phyloP scores from a whole-genome alignment of 768 basidiomycete genomes.

The Phaeotremella fagi region DNA sequence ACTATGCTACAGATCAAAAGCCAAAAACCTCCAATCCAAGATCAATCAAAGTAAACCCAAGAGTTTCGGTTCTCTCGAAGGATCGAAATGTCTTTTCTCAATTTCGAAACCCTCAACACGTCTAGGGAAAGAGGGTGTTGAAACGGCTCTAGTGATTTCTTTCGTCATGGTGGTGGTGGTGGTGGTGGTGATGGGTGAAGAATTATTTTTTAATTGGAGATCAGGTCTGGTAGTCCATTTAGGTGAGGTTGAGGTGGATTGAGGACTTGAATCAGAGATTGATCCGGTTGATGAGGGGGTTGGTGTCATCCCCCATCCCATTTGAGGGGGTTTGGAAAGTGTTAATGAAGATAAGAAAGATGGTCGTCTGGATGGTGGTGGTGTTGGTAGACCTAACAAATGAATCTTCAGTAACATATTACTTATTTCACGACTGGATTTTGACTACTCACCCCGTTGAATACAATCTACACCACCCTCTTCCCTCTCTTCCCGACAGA shows the following conservation, averaged over 20 bases:
- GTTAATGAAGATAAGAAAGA: conserved; percentile 19
- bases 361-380: conserved; percentile 11
- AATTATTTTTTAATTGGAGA: too few species aligned
- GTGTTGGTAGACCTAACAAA: conserved; percentile 13
- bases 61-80: conserved; percentile 32
- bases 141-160: neutral
- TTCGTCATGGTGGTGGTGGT: neutral
- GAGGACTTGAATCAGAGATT: conserved; percentile 8
- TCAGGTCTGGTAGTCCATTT: too few species aligned
- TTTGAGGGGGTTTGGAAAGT: conserved; percentile 8
- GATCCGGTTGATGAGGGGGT: neutral
- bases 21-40: neutral
- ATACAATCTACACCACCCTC: neutral
- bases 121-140: neutral
- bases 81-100: conserved; percentile 30
- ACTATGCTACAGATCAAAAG: neutral
- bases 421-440: too few species aligned
- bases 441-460: neutral
- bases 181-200: too few species aligned
- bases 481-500: conserved; percentile 16
- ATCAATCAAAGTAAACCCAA: conserved; percentile 22
- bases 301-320: too few species aligned
- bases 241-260: neutral
- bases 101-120: neutral
- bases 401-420: too few species aligned